Percentiles rank a stretch among this genome's conserved stretches.
These are phyloP conservation scores for Termitomyces sp. DNA, from an alignment of 768 basidiomycete species.

Conservation along the genomic window DNA sequence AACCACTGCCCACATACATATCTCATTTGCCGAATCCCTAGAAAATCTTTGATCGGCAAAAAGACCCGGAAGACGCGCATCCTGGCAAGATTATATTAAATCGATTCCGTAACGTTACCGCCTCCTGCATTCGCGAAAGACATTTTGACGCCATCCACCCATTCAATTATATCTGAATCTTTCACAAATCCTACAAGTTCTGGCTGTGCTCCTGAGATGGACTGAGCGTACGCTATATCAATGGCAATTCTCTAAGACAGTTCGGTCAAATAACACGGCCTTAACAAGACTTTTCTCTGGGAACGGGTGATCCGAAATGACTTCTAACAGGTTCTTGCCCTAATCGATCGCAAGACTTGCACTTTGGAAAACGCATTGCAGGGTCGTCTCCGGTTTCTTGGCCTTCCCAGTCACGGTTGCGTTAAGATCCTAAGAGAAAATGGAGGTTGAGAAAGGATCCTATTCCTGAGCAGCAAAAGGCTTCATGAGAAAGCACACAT, in stretches of 20 bases:
- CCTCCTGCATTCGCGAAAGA: constrained; percentile 2
- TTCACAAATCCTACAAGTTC: constrained; percentile 10
- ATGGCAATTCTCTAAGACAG: too few relatives aligned
- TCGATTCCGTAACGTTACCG: constrained; percentile 6
- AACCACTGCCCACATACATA: constrained; percentile 12
- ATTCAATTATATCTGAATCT: constrained; percentile 8
- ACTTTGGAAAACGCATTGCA: constrained; percentile 3
- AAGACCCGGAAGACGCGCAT: background rate
- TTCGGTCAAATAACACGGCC: background rate
- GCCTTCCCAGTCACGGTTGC: background rate
- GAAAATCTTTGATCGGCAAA: background rate
- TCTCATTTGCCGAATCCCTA: constrained; percentile 11
- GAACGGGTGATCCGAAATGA: constrained; percentile 8
- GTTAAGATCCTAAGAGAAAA: constrained; percentile 4
- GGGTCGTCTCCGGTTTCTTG: constrained; percentile 6
- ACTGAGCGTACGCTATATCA: background rate
- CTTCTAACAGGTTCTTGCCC: background rate
- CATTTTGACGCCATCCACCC: constrained; percentile 5
- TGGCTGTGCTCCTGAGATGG: background rate
- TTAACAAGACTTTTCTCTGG: constrained; percentile 10
- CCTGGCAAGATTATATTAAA: constrained; percentile 9
- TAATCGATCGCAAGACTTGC: constrained; percentile 6
- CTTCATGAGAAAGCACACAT: background rate
- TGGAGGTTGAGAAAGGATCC: background rate
- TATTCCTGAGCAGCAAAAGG: background rate